These are phyloP conservation scores for Pelargonium cotyledonis DNA, from an alignment of 441 rosid genomes.

Conservation along the genomic window DNA sequence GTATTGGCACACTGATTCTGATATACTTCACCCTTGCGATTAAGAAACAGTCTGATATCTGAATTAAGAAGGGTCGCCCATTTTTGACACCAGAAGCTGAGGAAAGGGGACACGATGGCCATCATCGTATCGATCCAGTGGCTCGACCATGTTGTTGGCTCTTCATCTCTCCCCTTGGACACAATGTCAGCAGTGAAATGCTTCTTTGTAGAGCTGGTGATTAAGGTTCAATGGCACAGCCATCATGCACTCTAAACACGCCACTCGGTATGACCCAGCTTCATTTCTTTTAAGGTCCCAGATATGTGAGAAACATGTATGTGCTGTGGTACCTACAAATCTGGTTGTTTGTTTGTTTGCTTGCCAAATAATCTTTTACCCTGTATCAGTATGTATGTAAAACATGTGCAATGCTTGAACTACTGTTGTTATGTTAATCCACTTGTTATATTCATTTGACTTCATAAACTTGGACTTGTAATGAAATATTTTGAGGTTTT, in stretches of 20 bases:
- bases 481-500: too few species aligned
- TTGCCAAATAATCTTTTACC: background rate
- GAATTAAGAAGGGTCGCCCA: background rate
- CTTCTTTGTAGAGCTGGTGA: background rate
- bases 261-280: background rate
- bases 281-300: background rate
- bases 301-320: background rate
- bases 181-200: background rate
- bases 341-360: background rate
- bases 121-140: background rate
- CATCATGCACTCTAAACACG: background rate
- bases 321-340: background rate
- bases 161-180: background rate
- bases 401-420: background rate
- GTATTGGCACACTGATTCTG: constrained; percentile 3
- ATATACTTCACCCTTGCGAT: constrained; percentile 5
- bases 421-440: too few species aligned
- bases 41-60: background rate
- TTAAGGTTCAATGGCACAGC: background rate
- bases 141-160: background rate
- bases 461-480: too few species aligned
- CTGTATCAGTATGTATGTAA: background rate
- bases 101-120: background rate
- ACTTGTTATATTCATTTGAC: too few species aligned
- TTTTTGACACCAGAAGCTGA: background rate